These are phyloP conservation scores for Prunus mira DNA, from an alignment of 306 rosid species.

Conservation along the genomic window DNA sequence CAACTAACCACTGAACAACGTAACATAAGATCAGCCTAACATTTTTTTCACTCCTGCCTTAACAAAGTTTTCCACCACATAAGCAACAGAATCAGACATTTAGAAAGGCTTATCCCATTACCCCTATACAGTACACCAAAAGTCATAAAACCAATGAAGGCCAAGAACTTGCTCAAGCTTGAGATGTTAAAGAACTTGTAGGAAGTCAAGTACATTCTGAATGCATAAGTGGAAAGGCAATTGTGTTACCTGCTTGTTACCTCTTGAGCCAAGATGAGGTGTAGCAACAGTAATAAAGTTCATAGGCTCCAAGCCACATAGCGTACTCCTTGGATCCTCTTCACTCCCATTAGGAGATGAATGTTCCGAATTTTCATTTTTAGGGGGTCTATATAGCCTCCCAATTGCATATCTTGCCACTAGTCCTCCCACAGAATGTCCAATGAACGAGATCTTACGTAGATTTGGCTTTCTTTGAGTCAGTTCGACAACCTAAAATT, in stretches of 20 bases:
- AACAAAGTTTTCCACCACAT: background rate
- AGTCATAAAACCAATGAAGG: background rate
- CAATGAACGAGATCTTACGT: conserved; percentile 73
- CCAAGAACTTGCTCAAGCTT: background rate
- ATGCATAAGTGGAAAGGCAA: background rate
- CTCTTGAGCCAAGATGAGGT: conserved; percentile 98
- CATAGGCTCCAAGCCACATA: conserved; percentile 81
- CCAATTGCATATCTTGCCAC: conserved; percentile 95
- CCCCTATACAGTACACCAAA: background rate
- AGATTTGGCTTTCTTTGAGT: conserved; percentile 66
- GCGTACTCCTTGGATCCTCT: conserved; percentile 48
- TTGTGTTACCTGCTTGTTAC: conserved; percentile 74
- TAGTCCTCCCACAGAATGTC: conserved; percentile 97
- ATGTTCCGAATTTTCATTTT: conserved; percentile 31
- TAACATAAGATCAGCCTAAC: background rate
- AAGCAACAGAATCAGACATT: background rate
- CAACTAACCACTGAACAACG: background rate
- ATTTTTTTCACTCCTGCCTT: background rate
- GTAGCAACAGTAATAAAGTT: conserved; percentile 93
- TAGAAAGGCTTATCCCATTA: background rate
- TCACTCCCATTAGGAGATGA: conserved; percentile 31
- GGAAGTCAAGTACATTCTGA: background rate
- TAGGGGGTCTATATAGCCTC: conserved; percentile 59
- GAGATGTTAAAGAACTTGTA: background rate
- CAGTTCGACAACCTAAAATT: conserved; percentile 63